Evolutionary conservation across 352 stramenopile genomes (phyloP).

Genomic region (Saprolegnia diclina): DNA sequence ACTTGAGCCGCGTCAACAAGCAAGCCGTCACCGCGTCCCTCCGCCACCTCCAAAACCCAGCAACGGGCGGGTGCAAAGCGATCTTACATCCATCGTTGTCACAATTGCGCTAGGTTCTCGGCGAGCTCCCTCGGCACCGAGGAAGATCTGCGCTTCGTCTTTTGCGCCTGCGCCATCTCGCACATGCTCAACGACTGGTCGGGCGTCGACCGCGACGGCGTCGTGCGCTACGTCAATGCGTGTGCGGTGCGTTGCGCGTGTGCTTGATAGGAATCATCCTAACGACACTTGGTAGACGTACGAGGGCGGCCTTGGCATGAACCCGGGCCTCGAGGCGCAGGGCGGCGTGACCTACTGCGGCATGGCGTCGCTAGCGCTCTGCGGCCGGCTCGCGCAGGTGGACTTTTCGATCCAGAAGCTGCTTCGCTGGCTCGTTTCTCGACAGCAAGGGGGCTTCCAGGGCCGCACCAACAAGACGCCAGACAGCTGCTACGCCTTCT

Average conservation of each 20-base stretch:
- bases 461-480: constrained; percentile 86
- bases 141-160: constrained; percentile 86
- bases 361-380: constrained; percentile 65
- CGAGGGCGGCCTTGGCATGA: constrained; percentile 76
- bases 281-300: constrained; percentile 45
- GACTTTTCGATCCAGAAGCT: constrained; percentile 58
- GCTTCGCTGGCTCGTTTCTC: constrained; percentile 77
- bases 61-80: constrained; percentile 47
- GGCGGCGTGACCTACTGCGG: constrained; percentile 68
- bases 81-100: background rate
- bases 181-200: constrained; percentile 84
- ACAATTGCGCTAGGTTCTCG: constrained; percentile 49
- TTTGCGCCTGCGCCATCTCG: constrained; percentile 83
- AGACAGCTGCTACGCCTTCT: constrained; percentile 91
- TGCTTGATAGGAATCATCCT: constrained; percentile 25
- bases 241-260: constrained; percentile 49
- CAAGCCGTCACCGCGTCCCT: constrained; percentile 52
- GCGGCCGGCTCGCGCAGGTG: constrained; percentile 60
- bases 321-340: constrained; percentile 56
- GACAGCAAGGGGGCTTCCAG: constrained; percentile 82
- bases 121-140: constrained; percentile 65
- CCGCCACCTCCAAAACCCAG: constrained; percentile 66
- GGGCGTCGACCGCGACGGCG: constrained; percentile 50
- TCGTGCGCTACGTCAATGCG: constrained; percentile 78
- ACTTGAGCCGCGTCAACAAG: constrained; percentile 71